Base-by-base conservation (phyloP, 306 rosid genomes). In the Dryas octopetala region DNA sequence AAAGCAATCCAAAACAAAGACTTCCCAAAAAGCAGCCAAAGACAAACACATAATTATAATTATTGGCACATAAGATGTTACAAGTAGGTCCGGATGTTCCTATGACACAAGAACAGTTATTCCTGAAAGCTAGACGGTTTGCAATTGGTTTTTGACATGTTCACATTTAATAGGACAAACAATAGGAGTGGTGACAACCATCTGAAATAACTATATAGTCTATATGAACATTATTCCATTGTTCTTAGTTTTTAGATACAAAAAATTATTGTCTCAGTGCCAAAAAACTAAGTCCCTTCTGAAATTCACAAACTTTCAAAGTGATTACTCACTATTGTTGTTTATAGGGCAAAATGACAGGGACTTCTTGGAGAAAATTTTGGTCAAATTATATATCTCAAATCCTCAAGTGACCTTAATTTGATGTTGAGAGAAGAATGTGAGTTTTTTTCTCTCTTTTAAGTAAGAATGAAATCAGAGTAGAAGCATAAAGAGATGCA, bases 51-150 rank as follows among this genome's bases (percentile, higher is more conserved):
- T 26, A 26, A 78, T 64, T 23, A 68, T 26, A 26, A 78, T 64
- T 19, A 65, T 64, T 59, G 19, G 44, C 54, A 57, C 48, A 38
- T 55, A 76, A 19, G 62, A 54, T 44, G 62, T 48, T 66, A 57
- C 74, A 50, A 38, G 83, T 66, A 58, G 78, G 83, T 6, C 75
- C 83, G 15, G 63, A 79, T 66, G 82, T 71, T 63, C 66, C 81
- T 62, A 32, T 52, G 66, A 49, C 50, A 23, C 38, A 12, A 47
- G 6, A 78, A 47, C 55, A 12, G 64, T 73, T 14, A 70, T 73
- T 45, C 55, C 57, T 48, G 14, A 16, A 79, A 60, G 19, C 19
- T 19, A 19, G 26, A 15, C 67, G 15, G 58, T 12, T 45, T 79
- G 23, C 23, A 23, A 23, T 23, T 23, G 61, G 26, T 26, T 62